Percentiles rank a stretch among this genome's conserved stretches.
These are phyloP conservation scores for Thozetella sp. DNA, from an alignment of 495 filamentous ascomycete species.

Conservation along the genomic window DNA sequence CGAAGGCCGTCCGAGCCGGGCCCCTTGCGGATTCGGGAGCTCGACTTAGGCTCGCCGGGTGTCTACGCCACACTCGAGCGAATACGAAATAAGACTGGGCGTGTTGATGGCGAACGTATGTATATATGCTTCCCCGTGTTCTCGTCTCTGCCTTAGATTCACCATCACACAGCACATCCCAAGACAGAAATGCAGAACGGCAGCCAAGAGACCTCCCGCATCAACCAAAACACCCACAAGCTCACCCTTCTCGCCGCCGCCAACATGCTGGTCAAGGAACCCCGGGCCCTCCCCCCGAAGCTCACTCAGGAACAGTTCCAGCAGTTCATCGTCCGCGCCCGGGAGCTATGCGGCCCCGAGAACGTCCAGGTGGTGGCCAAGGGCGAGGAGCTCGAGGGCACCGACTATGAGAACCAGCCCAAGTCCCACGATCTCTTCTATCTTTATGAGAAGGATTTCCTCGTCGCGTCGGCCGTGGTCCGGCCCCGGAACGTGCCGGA, in stretches of 20 bases:
- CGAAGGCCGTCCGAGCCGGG: no score
- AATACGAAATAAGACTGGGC: no score
- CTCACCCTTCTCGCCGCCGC: neutral
- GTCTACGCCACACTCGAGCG: no score
- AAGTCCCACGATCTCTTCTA: slow-evolving; percentile 47
- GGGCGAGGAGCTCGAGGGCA: slow-evolving; percentile 36
- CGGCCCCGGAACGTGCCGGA: slow-evolving; percentile 37
- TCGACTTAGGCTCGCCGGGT: no score
- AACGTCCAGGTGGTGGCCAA: slow-evolving; percentile 34
- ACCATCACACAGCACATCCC: no score
- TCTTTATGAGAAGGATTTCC: slow-evolving; percentile 39
- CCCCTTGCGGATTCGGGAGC: neutral
- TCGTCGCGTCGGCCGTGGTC: slow-evolving; percentile 40
- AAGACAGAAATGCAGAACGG: neutral
- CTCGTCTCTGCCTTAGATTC: no score
- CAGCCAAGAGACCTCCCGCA: neutral
- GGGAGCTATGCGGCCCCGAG: neutral
- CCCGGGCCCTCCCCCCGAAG: neutral
- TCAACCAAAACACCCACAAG: neutral
- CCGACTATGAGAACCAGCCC: slow-evolving; percentile 47
- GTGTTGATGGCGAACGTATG: no score
- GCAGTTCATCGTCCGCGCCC: neutral
- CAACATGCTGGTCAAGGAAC: slow-evolving; percentile 3
- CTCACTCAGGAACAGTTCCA: neutral
- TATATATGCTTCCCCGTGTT: no score